phyloP scores from a whole-genome alignment of 1,284 basidiomycete species.

The Uromyces viciae-fabae region DNA sequence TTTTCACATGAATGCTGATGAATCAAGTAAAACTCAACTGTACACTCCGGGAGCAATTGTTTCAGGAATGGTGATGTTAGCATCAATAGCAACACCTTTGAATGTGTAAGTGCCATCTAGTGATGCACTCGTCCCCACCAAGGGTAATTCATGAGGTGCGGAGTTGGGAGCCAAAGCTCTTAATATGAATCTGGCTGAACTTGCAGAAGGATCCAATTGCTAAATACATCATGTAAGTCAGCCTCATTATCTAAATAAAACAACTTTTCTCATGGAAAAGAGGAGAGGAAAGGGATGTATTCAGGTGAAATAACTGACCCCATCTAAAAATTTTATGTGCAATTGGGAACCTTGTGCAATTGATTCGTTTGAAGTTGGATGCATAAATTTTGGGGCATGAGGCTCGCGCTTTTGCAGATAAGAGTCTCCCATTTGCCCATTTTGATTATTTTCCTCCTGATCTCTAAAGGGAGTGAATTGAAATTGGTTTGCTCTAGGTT shows the following conservation, averaged over 20 bases:
- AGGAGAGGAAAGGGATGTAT: not conserved
- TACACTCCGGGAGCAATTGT: not conserved
- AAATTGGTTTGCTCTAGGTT: not conserved
- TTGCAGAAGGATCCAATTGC: conserved; percentile 2
- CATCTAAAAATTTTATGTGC: conserved; percentile 20
- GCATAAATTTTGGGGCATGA: conserved; percentile 18
- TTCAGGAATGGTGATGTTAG: not conserved
- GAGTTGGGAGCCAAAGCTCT: not conserved
- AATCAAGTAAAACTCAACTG: conserved; percentile 1
- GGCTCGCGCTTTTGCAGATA: conserved; percentile 10
- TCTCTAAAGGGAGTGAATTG: conserved; percentile 17
- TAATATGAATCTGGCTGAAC: conserved; percentile 10
- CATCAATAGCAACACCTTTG: conserved; percentile 10
- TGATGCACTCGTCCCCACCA: not conserved
- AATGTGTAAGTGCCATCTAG: conserved; percentile 17
- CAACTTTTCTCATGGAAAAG: too few relatives aligned
- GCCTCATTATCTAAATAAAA: not conserved
- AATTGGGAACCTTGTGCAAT: not conserved
- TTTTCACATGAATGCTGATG: not conserved
- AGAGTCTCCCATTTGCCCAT: not conserved
- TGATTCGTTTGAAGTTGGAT: not conserved
- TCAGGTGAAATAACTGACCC: not conserved
- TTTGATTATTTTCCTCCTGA: not conserved
- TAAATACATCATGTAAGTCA: not conserved
- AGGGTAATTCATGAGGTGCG: not conserved